A percentile compares a stretch with the other conserved stretches of the same genome.
phyloP scores from a whole-genome alignment of 352 stramenopile species.

The Phytophthora tubulina region DNA sequence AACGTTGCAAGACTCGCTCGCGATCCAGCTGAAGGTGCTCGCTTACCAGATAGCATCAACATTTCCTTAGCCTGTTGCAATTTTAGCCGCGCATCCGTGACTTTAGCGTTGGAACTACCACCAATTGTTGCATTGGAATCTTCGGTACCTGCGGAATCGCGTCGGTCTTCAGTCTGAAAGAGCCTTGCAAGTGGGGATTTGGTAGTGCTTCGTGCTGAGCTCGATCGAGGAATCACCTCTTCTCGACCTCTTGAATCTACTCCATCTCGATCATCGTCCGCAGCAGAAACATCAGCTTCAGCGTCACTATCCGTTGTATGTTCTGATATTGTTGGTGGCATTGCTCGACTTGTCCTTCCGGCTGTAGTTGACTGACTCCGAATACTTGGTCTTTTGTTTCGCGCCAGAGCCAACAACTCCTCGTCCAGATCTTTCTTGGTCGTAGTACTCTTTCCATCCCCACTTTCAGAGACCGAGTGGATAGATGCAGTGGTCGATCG shows the following conservation, averaged over 20 bases:
- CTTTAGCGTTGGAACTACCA: conserved; percentile 37
- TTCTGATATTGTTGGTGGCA: conserved; percentile 28
- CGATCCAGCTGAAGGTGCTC: conserved; percentile 32
- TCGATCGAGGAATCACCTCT: not conserved
- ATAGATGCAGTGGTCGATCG: conserved; percentile 35
- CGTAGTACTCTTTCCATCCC: conserved; percentile 15
- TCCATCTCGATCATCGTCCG: conserved; percentile 17
- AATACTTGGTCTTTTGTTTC: conserved; percentile 47
- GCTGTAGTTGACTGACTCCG: conserved; percentile 2
- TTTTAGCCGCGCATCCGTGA: conserved; percentile 69
- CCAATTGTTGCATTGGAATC: conserved; percentile 20
- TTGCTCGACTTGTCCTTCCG: conserved; percentile 20
- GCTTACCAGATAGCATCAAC: conserved; percentile 72
- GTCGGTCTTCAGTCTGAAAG: conserved; percentile 25
- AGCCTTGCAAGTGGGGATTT: conserved; percentile 19
- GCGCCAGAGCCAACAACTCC: conserved; percentile 58
- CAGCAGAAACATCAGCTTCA: conserved; percentile 26
- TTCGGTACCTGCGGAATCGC: conserved; percentile 15
- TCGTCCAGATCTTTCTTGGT: conserved; percentile 51
- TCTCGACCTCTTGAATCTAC: not conserved
- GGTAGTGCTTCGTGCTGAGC: not conserved
- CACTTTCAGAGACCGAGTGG: conserved; percentile 24
- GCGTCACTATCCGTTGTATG: conserved; percentile 25
- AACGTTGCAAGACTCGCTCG: conserved; percentile 53
- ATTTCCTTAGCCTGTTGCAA: conserved; percentile 83